Evolutionary conservation across 345 rosid species (phyloP).

Genomic region (Pistacia vera): DNA sequence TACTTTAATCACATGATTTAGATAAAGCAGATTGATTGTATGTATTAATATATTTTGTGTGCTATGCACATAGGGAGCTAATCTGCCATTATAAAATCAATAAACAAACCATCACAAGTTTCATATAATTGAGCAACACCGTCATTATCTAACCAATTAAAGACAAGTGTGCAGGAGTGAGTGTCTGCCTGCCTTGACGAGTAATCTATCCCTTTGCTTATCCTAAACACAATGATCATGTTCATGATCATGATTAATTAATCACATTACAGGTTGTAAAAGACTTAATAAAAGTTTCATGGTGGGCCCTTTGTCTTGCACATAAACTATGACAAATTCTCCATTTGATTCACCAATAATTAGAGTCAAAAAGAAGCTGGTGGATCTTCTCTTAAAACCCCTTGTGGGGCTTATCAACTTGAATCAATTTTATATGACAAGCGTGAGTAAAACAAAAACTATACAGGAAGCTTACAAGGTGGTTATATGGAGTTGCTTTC

Average conservation of each 20-base stretch:
- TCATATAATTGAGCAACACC: no score
- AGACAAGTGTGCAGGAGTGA: background rate
- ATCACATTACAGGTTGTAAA: slow-evolving; percentile 10
- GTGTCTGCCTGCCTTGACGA: slow-evolving; percentile 27
- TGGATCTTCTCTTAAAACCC: background rate
- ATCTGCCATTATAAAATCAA: no score
- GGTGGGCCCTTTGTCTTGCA: no score
- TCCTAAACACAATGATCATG: slow-evolving; percentile 19
- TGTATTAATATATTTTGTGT: no score
- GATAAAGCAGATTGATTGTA: no score
- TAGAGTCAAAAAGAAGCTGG: background rate
- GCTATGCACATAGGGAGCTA: no score
- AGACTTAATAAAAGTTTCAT: background rate
- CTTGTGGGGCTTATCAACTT: background rate
- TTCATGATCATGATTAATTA: background rate
- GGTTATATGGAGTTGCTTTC: background rate
- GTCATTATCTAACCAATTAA: no score
- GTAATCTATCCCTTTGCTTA: slow-evolving; percentile 46
- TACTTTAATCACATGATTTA: no score
- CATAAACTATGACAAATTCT: background rate
- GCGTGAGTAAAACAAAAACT: background rate
- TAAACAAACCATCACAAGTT: no score
- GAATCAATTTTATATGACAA: background rate
- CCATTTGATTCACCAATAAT: slow-evolving; percentile 11
- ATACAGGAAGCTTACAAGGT: slow-evolving; percentile 10